Evolutionary conservation across 805 yeast genomes (phyloP).

Genomic region (Hyphopichia homilentoma): DNA sequence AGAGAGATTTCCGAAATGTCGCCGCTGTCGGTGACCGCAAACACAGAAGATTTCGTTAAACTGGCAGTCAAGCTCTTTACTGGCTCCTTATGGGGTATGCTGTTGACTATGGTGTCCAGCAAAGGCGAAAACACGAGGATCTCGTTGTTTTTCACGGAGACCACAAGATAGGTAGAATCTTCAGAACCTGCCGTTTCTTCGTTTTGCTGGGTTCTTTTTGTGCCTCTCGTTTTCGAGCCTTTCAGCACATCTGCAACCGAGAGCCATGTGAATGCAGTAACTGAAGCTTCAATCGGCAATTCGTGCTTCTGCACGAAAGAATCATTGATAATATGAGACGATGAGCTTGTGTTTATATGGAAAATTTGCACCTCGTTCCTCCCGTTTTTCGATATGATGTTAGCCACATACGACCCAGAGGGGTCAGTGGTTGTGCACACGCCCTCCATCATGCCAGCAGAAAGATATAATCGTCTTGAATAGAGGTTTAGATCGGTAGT

Average conservation of each 20-base stretch:
- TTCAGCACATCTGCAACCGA: slow-evolving; percentile 6
- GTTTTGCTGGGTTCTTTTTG: slow-evolving; percentile 15
- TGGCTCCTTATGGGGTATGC: slow-evolving; percentile 27
- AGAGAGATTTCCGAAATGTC: slow-evolving; percentile 18
- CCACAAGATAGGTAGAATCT: slow-evolving; percentile 20
- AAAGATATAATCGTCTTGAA: too few relatives aligned
- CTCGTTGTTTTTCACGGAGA: slow-evolving; percentile 32
- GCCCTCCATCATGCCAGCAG: slow-evolving; percentile 1
- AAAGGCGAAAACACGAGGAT: slow-evolving; percentile 43
- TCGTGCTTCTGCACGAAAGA: slow-evolving; percentile 31
- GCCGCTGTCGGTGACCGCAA: slow-evolving; percentile 18
- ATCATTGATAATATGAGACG: slow-evolving; percentile 8
- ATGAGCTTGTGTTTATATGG: slow-evolving; percentile 16
- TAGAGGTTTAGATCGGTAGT: too few relatives aligned
- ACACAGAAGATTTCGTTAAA: slow-evolving; percentile 12
- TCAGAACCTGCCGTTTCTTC: slow-evolving; percentile 3
- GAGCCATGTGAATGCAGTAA: slow-evolving; percentile 38
- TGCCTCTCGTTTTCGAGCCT: slow-evolving; percentile 10
- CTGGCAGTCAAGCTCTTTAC: slow-evolving; percentile 14
- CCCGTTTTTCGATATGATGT: slow-evolving; percentile 40
- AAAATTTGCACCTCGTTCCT: slow-evolving; percentile 45
- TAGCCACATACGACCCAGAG: slow-evolving; percentile 31
- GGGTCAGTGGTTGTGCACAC: slow-evolving; percentile 13
- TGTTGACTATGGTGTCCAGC: slow-evolving; percentile 32
- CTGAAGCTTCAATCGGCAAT: slow-evolving; percentile 36